Evolutionary conservation across 768 basidiomycete species (phyloP), one percentile per base, ranked within the genome.

Genomic region (Fomitopsis serialis): DNA sequence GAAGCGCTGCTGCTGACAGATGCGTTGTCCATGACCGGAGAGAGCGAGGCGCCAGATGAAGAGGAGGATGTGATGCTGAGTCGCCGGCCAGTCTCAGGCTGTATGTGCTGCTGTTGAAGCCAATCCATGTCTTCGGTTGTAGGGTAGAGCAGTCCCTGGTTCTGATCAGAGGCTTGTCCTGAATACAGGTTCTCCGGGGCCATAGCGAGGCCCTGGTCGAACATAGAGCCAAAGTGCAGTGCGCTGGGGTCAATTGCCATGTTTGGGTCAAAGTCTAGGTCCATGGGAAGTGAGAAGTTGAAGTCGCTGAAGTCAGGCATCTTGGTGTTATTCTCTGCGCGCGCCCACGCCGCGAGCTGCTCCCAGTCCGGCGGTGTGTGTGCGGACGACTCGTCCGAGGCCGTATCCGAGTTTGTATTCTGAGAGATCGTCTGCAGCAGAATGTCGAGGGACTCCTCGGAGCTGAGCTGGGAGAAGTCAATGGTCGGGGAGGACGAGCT

Each of bases 231-330:
- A 50, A 77, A 81, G 61, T 87, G 85, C 12, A 88, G 69, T 7
- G 78, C 72, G 58, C 72, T 82, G 27, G 88, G 86, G 54, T 89
- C 84, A 50, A 89, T 76, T 1, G 78, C 77, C 59, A 82, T 76
- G 19, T 78, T 68, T 3, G 80, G 76, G 63, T 75, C 72, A 51
- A 84, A 81, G 61, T 86, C 84, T 67, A 87, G 74, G 66, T 83
- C 81, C 76, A 84, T 79, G 65, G 66, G 55, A 64, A 75, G 54
- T 22, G 70, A 62, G 48, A 75, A 68, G 63, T 64, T 68, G 60
- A 63, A 78, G 56, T 64, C 76, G 59, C 60, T 58, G 71, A 81
- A 67, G 75, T 74, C 54, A 46, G 54, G 36, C 71, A 65, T 42
- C 77, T 78, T 54, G 62, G 50, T 19, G 42, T 67, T 61, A 47